phyloP scores from a whole-genome alignment of 164 flowering plant genomes.

The Chimonanthus salicifolius region DNA sequence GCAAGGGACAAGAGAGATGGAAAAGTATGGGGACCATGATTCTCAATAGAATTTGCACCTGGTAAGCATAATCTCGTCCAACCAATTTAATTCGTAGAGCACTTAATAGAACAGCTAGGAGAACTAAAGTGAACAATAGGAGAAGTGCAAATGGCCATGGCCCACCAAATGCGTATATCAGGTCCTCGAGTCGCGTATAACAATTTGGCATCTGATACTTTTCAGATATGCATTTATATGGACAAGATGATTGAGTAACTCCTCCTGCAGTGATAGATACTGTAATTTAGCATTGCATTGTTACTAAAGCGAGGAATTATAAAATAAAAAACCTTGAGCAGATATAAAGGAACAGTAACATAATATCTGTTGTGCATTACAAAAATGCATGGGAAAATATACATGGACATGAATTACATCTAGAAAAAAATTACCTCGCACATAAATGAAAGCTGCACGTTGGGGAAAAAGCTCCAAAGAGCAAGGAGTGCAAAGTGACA shows the following conservation, averaged over 20 bases:
- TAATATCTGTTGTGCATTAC: neutral
- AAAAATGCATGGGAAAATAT: too few relatives aligned
- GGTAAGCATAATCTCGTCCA: constrained; percentile 41
- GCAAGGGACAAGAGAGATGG: constrained; percentile 85
- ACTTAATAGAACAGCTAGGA: constrained; percentile 55
- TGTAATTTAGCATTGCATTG: neutral
- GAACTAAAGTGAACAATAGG: constrained; percentile 45
- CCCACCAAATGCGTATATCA: constrained; percentile 82
- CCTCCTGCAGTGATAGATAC: constrained; percentile 53
- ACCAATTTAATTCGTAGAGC: constrained; percentile 58
- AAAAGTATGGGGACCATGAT: constrained; percentile 41
- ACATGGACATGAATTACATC: neutral
- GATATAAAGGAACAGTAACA: neutral
- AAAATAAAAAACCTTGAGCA: neutral
- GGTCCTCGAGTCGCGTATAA: constrained; percentile 87
- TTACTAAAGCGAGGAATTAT: neutral
- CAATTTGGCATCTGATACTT: constrained; percentile 84
- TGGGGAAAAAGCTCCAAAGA: constrained; percentile 59
- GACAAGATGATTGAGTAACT: constrained; percentile 55
- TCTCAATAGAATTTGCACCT: constrained; percentile 38
- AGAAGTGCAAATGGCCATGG: constrained; percentile 73
- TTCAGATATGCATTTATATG: constrained; percentile 73
- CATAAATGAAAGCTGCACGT: constrained; percentile 72
- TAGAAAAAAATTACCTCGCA: constrained; percentile 51
- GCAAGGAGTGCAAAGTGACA: constrained; percentile 63